phyloP scores from a whole-genome alignment of 768 basidiomycete genomes.

The Pleurotus citrinopileatus region DNA sequence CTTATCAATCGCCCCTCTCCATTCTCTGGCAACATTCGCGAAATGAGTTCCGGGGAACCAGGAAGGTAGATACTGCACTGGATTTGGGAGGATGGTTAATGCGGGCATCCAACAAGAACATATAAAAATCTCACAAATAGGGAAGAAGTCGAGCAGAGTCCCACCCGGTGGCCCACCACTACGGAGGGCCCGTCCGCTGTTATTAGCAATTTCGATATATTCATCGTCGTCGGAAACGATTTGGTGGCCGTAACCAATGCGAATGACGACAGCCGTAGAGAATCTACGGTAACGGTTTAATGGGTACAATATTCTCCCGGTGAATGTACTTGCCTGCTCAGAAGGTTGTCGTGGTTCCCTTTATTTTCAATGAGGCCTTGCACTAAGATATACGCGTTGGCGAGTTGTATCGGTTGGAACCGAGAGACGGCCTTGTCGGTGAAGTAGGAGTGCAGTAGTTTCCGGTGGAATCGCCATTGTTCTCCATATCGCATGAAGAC shows the following conservation, averaged over 20 bases:
- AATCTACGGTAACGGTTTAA: conserved; percentile 13
- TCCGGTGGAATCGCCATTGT: not conserved
- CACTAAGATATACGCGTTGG: not conserved
- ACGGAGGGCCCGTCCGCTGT: conserved; percentile 1
- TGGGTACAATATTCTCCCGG: not conserved
- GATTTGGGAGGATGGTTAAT: too few relatives aligned
- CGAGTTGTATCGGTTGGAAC: not conserved
- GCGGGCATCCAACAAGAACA: too few relatives aligned
- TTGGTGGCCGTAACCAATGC: conserved; percentile 17
- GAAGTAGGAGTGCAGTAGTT: not conserved
- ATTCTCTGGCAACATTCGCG: conserved; percentile 5
- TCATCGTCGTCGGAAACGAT: conserved; percentile 15
- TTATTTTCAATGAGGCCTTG: conserved; percentile 2
- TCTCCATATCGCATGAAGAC: not conserved
- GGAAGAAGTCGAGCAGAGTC: conserved; percentile 18
- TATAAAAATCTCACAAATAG: too few relatives aligned
- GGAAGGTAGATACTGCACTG: conserved; percentile 1
- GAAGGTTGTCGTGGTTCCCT: not conserved
- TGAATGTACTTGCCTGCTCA: not conserved
- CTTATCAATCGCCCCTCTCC: not conserved
- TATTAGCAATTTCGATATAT: conserved; percentile 13
- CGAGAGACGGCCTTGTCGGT: not conserved
- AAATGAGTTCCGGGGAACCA: conserved; percentile 9
- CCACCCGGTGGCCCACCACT: conserved; percentile 13
- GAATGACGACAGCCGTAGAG: conserved; percentile 11